Percentiles rank a stretch among this genome's conserved stretches.
Conservation (phyloP, 805 yeast species). For the Kurtzmaniella cleridarum region DNA sequence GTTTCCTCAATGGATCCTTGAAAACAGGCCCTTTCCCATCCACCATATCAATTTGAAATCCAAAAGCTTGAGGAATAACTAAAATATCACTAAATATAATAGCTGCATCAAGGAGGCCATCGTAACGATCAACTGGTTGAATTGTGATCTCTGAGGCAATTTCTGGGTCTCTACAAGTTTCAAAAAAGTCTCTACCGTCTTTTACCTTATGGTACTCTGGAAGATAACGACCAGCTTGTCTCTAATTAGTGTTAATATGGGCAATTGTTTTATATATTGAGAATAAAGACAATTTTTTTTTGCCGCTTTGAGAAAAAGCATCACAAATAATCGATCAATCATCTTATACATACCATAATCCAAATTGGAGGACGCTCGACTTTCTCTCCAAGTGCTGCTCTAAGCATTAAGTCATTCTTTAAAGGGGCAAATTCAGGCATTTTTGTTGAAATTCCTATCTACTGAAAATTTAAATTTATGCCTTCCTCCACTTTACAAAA, state of each 20-base stretch:
- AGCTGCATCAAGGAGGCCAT: constrained; percentile 92
- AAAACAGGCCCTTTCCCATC: constrained; percentile 95
- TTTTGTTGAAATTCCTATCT: neutral
- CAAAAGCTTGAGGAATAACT: constrained; percentile 98
- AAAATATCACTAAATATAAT: constrained; percentile 93
- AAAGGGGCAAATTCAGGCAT: constrained; percentile 60
- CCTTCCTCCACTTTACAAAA: too few relatives aligned
- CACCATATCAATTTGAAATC: constrained; percentile 88
- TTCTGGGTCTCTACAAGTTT: constrained; percentile 92
- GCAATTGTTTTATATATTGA: too few relatives aligned
- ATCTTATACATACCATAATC: constrained; percentile 63
- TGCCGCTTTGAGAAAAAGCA: neutral
- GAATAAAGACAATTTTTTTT: neutral
- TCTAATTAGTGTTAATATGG: constrained; percentile 24
- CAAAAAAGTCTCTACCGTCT: constrained; percentile 82
- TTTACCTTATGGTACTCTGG: constrained; percentile 92
- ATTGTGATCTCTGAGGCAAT: constrained; percentile 91
- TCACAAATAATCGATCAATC: neutral
- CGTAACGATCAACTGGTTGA: constrained; percentile 88
- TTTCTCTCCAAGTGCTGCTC: constrained; percentile 86
- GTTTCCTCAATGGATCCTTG: constrained; percentile 77
- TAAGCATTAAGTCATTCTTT: constrained; percentile 81
- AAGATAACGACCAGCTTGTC: constrained; percentile 94
- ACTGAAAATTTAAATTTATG: neutral
- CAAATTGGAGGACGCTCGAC: constrained; percentile 98